Conservation (phyloP, 1,284 basidiomycete species). For the Veloporphyrellus conicus region DNA sequence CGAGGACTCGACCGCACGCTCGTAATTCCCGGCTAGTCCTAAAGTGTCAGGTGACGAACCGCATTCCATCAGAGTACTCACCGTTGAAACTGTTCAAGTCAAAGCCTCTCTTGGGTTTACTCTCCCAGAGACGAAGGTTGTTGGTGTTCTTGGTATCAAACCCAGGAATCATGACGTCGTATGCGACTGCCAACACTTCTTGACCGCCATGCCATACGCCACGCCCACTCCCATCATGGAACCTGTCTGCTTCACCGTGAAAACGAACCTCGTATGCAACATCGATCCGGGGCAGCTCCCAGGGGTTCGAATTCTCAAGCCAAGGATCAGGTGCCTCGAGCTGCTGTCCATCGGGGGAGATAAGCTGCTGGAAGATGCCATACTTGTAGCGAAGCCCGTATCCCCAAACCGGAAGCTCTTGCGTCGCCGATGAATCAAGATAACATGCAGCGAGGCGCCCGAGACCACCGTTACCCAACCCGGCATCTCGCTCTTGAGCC, state of each 20-base stretch:
- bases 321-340: constrained; percentile 92
- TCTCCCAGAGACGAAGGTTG: constrained; percentile 77
- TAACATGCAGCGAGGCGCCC: constrained; percentile 93
- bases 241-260: constrained; percentile 75
- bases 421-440: constrained; percentile 78
- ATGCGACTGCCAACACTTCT: constrained; percentile 86
- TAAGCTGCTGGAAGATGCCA: constrained; percentile 93
- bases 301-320: constrained; percentile 82
- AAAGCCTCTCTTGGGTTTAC: constrained; percentile 87
- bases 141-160: constrained; percentile 75
- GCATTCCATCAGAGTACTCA: constrained; percentile 27
- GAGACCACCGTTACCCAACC: constrained; percentile 83
- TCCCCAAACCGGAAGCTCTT: constrained; percentile 83
- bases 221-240: constrained; percentile 55
- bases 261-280: constrained; percentile 80
- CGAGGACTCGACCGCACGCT: constrained; percentile 77
- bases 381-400: constrained; percentile 87
- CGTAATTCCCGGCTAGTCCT: constrained; percentile 77
- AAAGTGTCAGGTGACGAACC: not conserved
- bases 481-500: constrained; percentile 84
- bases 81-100: constrained; percentile 91
- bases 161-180: constrained; percentile 89
- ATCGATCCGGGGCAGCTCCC: constrained; percentile 85
- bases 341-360: constrained; percentile 78
- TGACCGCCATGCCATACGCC: constrained; percentile 85